A percentile compares a stretch with the other conserved stretches of the same genome.
Conservation (phyloP, 1,284 basidiomycete species). For the Puccinia horiana region DNA sequence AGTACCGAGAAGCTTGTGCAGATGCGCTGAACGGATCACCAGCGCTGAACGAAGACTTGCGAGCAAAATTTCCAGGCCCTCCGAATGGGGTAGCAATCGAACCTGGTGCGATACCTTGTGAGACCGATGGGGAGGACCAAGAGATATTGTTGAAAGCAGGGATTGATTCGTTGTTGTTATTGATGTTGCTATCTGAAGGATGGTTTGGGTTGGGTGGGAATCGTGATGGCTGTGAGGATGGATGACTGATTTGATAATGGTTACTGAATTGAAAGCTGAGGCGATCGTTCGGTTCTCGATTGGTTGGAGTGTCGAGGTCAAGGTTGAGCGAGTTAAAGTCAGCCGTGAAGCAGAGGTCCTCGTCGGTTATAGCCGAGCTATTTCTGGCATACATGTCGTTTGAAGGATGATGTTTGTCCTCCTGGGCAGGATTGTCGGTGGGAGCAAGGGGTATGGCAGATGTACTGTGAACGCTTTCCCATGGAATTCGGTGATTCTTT, state of each 20-base stretch:
- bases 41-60: slow-evolving; percentile 48
- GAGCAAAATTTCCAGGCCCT: not conserved
- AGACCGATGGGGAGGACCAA: slow-evolving; percentile 2
- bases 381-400: slow-evolving; percentile 42
- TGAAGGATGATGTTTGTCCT: not conserved
- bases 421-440: not conserved
- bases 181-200: not conserved
- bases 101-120: not conserved
- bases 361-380: slow-evolving; percentile 54
- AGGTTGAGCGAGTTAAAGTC: slow-evolving; percentile 56
- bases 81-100: not conserved
- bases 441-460: not conserved
- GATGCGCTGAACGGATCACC: slow-evolving; percentile 49
- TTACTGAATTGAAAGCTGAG: slow-evolving; percentile 22
- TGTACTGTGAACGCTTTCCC: not conserved
- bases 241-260: slow-evolving; percentile 2
- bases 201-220: slow-evolving; percentile 15
- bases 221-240: not conserved
- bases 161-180: not conserved
- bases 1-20: slow-evolving; percentile 43
- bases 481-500: slow-evolving; percentile 21
- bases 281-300: slow-evolving; percentile 24
- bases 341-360: slow-evolving; percentile 55
- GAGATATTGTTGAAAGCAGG: slow-evolving; percentile 27
- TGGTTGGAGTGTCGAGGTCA: slow-evolving; percentile 55